Evolutionary conservation across 345 rosid genomes (phyloP), one percentile per base, ranked within the genome.

Genomic region (Bruguiera parviflora): DNA sequence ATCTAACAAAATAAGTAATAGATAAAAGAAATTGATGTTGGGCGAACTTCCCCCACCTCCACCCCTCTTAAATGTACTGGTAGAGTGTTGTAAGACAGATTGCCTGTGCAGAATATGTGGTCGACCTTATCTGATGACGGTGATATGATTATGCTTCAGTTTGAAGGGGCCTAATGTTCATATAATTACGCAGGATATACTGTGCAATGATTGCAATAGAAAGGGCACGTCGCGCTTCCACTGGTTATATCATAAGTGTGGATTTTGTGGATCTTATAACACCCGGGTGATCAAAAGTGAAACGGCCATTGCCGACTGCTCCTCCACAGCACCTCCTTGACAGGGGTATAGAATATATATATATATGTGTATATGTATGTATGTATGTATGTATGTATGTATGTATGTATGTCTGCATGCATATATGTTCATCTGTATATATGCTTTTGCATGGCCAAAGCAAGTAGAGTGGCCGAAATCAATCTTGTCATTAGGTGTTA

Each of bases 221-320:
- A 90, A 85, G 74, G 88, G 94, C 64, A 79, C 66, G 0, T 70
- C 92, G 3, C 72, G 63, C 53, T 90, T 90, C 84, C 96, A 90
- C 68, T 90, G 96, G 96, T 71, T 90, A 55, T 86, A 90, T 78
- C 96, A 90, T 58, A 90, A 88, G 66, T 90, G 96, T 39, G 82
- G 87, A n/a, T 61, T 53, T 19, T 90, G 93, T 21, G 87, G 93
- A 65, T 90, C 96, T 4, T 90, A 88, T 80, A 90, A 90, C 74
- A 90, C 93, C 16, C 86, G 93, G 21, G 88, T 90, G 64, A 88
- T 90, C 77, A 88, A 77, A 76, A 71, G 66, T 5, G 89, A 82
- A 64, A 67, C 65, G 29, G 43, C 78, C 22, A 55, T 39, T 33
- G 64, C 84, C 52, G 29, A 77, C 79, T 83, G 84, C 74, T 61